These are phyloP conservation scores for Xerocomus spinulosus DNA, from an alignment of 768 basidiomycete species.

Conservation along the genomic window DNA sequence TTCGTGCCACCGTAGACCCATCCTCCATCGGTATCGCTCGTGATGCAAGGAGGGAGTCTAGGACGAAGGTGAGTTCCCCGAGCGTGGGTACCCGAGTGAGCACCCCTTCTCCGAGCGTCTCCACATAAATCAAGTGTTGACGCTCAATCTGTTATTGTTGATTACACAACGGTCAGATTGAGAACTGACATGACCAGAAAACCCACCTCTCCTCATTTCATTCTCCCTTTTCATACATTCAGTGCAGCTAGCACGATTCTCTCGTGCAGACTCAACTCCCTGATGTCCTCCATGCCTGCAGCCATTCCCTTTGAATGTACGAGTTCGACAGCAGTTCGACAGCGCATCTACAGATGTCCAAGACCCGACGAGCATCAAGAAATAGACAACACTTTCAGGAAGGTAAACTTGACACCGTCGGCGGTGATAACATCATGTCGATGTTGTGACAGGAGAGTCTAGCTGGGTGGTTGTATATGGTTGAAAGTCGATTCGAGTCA, in stretches of 20 bases:
- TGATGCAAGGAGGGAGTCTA: constrained; percentile 73
- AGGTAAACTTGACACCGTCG: constrained; percentile 82
- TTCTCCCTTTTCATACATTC: constrained; percentile 72
- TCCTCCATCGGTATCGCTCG: constrained; percentile 75
- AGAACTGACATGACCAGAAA: not conserved
- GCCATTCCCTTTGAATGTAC: constrained; percentile 47
- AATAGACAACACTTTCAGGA: constrained; percentile 71
- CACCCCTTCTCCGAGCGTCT: constrained; percentile 57
- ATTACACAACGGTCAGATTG: constrained; percentile 1
- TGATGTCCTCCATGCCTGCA: constrained; percentile 68
- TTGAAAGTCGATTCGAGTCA: constrained; percentile 88
- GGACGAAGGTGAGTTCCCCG: constrained; percentile 61
- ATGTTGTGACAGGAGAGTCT: constrained; percentile 41
- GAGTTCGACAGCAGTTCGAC: constrained; percentile 88
- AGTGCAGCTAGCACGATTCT: constrained; percentile 82
- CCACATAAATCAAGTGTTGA: constrained; percentile 71
- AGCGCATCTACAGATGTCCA: constrained; percentile 91
- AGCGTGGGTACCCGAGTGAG: constrained; percentile 53
- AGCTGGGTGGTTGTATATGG: constrained; percentile 80
- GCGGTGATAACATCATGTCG: constrained; percentile 50
- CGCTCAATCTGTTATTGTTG: constrained; percentile 59
- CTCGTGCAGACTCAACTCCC: constrained; percentile 81
- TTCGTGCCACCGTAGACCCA: constrained; percentile 48
- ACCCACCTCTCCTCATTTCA: constrained; percentile 77
- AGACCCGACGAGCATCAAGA: constrained; percentile 86